These are phyloP conservation scores for Magnaporthiopsis incrustans DNA, from an alignment of 2,329 filamentous ascomycete species.

Conservation along the genomic window DNA sequence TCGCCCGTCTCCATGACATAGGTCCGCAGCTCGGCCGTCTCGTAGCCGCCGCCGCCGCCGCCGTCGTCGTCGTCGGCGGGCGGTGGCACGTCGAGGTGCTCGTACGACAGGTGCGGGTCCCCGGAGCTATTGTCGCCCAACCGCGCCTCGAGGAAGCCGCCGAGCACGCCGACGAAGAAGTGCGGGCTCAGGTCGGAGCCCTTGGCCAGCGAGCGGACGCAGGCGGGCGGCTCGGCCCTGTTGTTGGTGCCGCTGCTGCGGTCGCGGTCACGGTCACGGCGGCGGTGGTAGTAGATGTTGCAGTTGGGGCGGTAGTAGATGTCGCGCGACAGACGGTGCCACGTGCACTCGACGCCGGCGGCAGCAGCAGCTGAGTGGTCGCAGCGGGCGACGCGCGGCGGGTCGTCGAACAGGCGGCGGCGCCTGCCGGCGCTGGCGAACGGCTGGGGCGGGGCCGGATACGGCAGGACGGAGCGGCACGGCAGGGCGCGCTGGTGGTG, in stretches of 20 bases:
- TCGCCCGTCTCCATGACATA: constrained; percentile 22
- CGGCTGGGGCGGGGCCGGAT: constrained; percentile 24
- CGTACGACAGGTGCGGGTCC: background rate
- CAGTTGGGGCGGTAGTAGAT: constrained; percentile 42
- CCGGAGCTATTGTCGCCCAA: constrained; percentile 15
- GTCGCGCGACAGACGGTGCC: constrained; percentile 35
- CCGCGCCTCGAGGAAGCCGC: constrained; percentile 35
- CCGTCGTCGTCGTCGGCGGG: constrained; percentile 7
- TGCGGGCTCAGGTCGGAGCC: constrained; percentile 36
- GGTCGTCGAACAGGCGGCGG: constrained; percentile 10
- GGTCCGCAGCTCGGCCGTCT: constrained; percentile 10
- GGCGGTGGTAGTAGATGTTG: constrained; percentile 36
- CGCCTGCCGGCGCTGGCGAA: constrained; percentile 16
- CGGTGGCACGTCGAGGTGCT: background rate
- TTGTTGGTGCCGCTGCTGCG: background rate
- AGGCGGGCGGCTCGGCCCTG: constrained; percentile 9
- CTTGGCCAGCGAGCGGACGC: constrained; percentile 40
- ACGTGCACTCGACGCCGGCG: constrained; percentile 30
- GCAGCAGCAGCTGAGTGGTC: constrained; percentile 16
- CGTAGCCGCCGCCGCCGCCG: constrained; percentile 12
- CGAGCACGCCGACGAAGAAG: constrained; percentile 42
- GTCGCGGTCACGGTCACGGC: constrained; percentile 14
- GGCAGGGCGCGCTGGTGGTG: constrained; percentile 39
- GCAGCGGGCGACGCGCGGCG: constrained; percentile 22
- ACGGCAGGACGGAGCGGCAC: constrained; percentile 31